Conservation (phyloP, 495 filamentous ascomycete genomes). For the Cudoniella acicularis region DNA sequence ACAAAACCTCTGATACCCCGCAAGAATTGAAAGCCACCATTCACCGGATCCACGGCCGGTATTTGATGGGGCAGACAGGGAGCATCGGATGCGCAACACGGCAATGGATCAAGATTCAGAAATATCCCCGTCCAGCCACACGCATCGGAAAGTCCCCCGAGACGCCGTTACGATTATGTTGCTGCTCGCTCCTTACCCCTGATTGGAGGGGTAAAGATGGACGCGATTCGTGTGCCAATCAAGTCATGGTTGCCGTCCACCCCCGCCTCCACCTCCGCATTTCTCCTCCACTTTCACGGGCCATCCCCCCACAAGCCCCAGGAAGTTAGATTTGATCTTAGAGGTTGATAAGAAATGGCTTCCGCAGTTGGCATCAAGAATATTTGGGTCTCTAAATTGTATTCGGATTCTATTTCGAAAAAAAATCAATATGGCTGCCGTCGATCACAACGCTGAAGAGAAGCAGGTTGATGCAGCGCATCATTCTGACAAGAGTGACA, state of each 20-base stretch:
- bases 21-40: background rate
- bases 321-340: background rate
- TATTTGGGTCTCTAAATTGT: background rate
- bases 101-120: background rate
- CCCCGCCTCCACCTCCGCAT: background rate
- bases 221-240: background rate
- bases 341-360: background rate
- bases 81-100: background rate
- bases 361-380: background rate
- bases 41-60: background rate
- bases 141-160: background rate
- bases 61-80: background rate
- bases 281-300: too few species aligned
- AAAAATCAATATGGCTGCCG: background rate
- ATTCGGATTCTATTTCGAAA: background rate
- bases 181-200: background rate
- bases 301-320: background rate
- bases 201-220: background rate
- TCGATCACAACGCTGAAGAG: constrained; percentile 1
- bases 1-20: background rate
- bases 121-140: background rate
- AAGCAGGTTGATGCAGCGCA: background rate
- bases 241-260: background rate
- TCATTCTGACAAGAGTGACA: background rate
- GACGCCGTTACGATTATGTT: background rate